Evolutionary conservation across 2,329 filamentous ascomycete genomes (phyloP).

Genomic region (Pyrenochaeta sp.): DNA sequence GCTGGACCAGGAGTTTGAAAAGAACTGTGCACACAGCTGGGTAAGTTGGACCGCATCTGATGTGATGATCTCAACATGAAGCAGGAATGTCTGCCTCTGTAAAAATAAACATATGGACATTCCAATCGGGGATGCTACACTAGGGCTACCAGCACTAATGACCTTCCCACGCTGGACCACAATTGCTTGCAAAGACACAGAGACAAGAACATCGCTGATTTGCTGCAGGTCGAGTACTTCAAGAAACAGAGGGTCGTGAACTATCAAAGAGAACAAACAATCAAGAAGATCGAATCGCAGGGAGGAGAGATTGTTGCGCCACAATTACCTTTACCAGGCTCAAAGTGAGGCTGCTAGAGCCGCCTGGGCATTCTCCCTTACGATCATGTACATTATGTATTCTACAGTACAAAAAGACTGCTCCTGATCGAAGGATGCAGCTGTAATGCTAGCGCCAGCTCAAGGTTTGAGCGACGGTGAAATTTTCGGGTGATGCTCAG

Average conservation of each 20-base stretch:
- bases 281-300: slow-evolving; percentile 54
- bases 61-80: neutral
- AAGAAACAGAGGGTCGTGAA: slow-evolving; percentile 97
- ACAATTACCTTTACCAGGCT: slow-evolving; percentile 40
- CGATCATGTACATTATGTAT: slow-evolving; percentile 19
- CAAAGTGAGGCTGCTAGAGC: slow-evolving; percentile 17
- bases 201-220: slow-evolving; percentile 15
- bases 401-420: slow-evolving; percentile 4
- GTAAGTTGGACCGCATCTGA: slow-evolving; percentile 62
- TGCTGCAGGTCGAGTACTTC: slow-evolving; percentile 86
- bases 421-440: slow-evolving; percentile 3
- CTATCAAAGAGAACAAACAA: slow-evolving; percentile 79
- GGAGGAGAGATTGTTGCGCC: slow-evolving; percentile 49
- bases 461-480: neutral
- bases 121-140: neutral
- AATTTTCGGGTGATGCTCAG: neutral
- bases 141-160: neutral
- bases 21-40: slow-evolving; percentile 89
- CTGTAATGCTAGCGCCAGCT: slow-evolving; percentile 12
- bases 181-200: neutral
- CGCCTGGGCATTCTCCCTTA: slow-evolving; percentile 10
- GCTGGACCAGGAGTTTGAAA: slow-evolving; percentile 75
- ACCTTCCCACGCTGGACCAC: neutral
- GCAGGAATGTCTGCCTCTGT: neutral
- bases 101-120: neutral